phyloP scores from a whole-genome alignment of 257 asterid genomes.

The Plantago major region DNA sequence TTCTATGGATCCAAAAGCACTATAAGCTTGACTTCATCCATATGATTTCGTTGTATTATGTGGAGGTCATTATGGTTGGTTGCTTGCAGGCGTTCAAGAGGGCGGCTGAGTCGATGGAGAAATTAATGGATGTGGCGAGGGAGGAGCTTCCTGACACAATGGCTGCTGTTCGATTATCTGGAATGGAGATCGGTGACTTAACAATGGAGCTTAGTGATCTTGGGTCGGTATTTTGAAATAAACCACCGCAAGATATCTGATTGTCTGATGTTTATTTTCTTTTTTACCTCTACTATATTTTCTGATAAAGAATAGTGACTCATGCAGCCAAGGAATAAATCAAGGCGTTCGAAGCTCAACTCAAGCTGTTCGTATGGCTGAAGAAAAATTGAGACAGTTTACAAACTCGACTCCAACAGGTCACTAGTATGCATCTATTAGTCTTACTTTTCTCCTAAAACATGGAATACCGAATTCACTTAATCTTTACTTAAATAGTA shows the following conservation, averaged over 20 bases:
- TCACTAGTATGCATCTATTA: conserved; percentile 24
- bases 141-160: conserved; percentile 93
- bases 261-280: not conserved
- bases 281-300: not conserved
- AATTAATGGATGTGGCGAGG: conserved; percentile 71
- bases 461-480: conserved; percentile 32
- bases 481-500: conserved; percentile 74
- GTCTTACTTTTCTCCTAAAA: not conserved
- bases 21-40: not conserved
- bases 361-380: conserved; percentile 72
- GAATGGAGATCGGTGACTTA: conserved; percentile 91
- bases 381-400: conserved; percentile 63
- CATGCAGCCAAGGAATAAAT: conserved; percentile 66
- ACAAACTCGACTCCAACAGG: conserved; percentile 59
- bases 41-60: conserved; percentile 14
- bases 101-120: conserved; percentile 78
- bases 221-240: conserved; percentile 41
- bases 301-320: not conserved
- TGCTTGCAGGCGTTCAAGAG: conserved; percentile 69
- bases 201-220: conserved; percentile 93
- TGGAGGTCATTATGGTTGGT: conserved; percentile 14
- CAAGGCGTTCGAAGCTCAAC: conserved; percentile 82
- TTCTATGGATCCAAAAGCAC: not conserved
- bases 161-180: conserved; percentile 94
- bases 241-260: not conserved